phyloP scores from a whole-genome alignment of 352 stramenopile genomes.

The Phytopythium chamaehyphon region DNA sequence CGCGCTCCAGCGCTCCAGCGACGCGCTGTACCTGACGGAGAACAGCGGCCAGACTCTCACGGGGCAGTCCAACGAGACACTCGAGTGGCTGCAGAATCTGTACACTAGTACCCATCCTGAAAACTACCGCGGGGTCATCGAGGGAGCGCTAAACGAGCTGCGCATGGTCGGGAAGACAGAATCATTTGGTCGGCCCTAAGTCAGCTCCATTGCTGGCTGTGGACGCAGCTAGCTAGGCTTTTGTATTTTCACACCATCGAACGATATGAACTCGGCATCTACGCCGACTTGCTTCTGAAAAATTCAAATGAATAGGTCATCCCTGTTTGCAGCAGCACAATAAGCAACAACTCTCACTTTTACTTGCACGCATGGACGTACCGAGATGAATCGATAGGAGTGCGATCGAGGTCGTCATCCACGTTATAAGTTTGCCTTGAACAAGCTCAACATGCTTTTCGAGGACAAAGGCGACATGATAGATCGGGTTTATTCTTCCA shows the following conservation, averaged over 20 bases:
- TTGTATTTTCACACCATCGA: not conserved
- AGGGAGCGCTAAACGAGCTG: constrained; percentile 34
- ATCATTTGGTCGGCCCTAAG: not conserved
- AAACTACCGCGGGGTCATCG: constrained; percentile 57
- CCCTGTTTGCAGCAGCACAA: no score
- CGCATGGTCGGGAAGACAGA: constrained; percentile 28
- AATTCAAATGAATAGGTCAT: no score
- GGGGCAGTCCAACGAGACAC: constrained; percentile 36
- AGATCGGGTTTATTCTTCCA: constrained; percentile 14
- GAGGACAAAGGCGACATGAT: constrained; percentile 31
- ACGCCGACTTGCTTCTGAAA: no score
- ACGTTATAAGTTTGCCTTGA: constrained; percentile 19
- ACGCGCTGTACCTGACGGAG: constrained; percentile 37
- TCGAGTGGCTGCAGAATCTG: constrained; percentile 37
- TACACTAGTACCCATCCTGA: constrained; percentile 45
- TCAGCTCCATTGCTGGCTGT: not conserved
- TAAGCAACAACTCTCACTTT: no score
- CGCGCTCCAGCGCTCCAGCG: constrained; percentile 33
- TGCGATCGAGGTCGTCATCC: constrained; percentile 14
- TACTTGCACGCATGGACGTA: not conserved
- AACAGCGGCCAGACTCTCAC: constrained; percentile 34
- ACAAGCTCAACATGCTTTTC: constrained; percentile 21
- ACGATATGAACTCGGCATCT: no score
- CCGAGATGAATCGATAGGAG: constrained; percentile 14
- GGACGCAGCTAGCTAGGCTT: not conserved